Base-by-base conservation (phyloP, 2,329 filamentous ascomycete genomes). In the Colletotrichum eremochloae region DNA sequence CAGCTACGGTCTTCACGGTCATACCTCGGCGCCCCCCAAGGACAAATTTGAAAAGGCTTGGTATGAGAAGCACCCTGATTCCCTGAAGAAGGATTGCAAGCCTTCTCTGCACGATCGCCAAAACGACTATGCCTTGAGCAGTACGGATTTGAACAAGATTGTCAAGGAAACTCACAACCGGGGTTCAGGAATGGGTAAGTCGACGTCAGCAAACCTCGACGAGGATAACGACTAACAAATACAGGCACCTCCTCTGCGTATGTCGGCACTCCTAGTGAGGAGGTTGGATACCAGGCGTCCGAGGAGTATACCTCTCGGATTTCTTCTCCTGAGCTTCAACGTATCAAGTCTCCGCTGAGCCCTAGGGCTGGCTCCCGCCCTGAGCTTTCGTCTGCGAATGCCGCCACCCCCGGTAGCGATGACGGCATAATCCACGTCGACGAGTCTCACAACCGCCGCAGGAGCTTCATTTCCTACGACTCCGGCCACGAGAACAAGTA, bases 1-100 rank as follows among this genome's bases (percentile, higher is more conserved):
- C 70, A 97, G 95, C 84, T 98, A 98, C 78, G 95, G 96, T 74
- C 89, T 97, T 67, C 95, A 97, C 78, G 94, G 95, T 56, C 96
- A 98, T 78, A 74, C 68, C 40, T 68, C 74, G 5, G 86, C 93
- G 36, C 87, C 89, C 24, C 87, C 92, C 3, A 89, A 90, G 68
- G 94, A 97, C 82, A 94, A 92, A 79, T 93, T 98, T 52, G 94
- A 97, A 78, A 94, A 93, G 83, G 93, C 93, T 36, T 98, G 97
- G 88, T 97, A 96, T 79, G 90, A 94, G 77, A 98, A 96, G 83
- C 95, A 97, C 78, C 96, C 96, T 0, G 94, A 98, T 75, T 86
- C 92, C 40, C 87, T 89, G 67, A 90, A 92, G 79, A 94, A 96
- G 81, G 94, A 95, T 79, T 89, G 91, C 75, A 90, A 85, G 38